phyloP scores from a whole-genome alignment of 495 filamentous ascomycete genomes.

The Penicillium roqueforti region DNA sequence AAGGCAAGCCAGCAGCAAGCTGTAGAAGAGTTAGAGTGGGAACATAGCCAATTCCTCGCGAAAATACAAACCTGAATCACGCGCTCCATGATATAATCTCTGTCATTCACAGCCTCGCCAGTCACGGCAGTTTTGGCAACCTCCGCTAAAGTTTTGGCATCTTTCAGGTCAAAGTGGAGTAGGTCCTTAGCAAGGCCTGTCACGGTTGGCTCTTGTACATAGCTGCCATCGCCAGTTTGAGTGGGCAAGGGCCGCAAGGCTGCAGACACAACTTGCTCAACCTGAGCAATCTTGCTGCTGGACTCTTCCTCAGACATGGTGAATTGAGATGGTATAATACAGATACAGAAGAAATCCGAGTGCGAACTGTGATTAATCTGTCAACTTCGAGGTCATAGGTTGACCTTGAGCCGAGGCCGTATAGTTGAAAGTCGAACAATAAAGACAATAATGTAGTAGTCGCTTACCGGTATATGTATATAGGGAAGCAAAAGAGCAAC shows the following conservation, averaged over 20 bases:
- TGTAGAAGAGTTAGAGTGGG: slow-evolving; percentile 11
- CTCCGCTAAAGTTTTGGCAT: slow-evolving; percentile 46
- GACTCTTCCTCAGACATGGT: slow-evolving; percentile 26
- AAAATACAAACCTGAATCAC: slow-evolving; percentile 40
- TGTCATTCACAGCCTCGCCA: slow-evolving; percentile 82
- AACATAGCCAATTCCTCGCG: not conserved
- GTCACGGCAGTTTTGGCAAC: slow-evolving; percentile 63
- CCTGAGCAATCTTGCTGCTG: slow-evolving; percentile 41
- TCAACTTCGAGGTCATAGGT: not conserved
- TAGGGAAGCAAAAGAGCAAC: not conserved
- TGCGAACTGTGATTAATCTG: not conserved
- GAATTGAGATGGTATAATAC: slow-evolving; percentile 1
- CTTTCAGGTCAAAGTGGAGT: slow-evolving; percentile 33
- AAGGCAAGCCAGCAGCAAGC: slow-evolving; percentile 45
- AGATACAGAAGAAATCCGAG: not conserved
- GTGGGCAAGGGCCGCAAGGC: slow-evolving; percentile 58
- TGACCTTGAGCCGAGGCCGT: not conserved
- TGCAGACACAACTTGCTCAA: slow-evolving; percentile 54
- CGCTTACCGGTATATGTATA: not conserved
- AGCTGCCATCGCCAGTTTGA: slow-evolving; percentile 59
- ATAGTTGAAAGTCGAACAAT: not conserved
- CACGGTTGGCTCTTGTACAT: slow-evolving; percentile 29
- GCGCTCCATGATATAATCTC: slow-evolving; percentile 57
- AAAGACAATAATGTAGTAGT: not conserved
- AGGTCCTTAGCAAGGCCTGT: slow-evolving; percentile 40